These are phyloP conservation scores for Nepenthes mirabilis DNA, from an alignment of 148 eudicot species.

Conservation along the genomic window DNA sequence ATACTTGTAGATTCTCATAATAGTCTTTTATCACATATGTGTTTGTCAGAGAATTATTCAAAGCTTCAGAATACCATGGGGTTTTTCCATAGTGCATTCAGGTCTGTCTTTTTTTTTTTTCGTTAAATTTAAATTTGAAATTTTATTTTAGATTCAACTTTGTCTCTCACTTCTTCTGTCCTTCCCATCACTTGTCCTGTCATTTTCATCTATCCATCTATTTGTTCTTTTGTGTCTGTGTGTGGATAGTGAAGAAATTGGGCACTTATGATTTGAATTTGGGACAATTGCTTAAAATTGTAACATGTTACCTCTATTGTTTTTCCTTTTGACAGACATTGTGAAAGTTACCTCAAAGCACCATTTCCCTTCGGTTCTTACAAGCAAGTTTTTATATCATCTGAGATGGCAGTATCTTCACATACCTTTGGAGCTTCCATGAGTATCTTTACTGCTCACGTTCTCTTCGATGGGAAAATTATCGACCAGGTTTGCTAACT, in stretches of 20 bases:
- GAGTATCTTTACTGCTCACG: slow-evolving; percentile 71
- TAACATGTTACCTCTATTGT: neutral
- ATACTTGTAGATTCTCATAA: slow-evolving; percentile 65
- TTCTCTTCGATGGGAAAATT: slow-evolving; percentile 81
- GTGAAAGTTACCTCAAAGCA: slow-evolving; percentile 67
- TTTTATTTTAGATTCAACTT: no score
- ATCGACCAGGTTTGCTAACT: slow-evolving; percentile 67
- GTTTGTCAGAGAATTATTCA: slow-evolving; percentile 47
- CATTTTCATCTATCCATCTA: no score
- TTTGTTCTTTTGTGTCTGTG: no score
- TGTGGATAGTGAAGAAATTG: no score
- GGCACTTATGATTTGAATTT: no score
- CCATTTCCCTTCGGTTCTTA: slow-evolving; percentile 92
- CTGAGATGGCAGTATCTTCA: slow-evolving; percentile 77
- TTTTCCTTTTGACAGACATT: slow-evolving; percentile 51
- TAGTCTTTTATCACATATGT: slow-evolving; percentile 63
- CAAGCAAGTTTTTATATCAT: slow-evolving; percentile 83
- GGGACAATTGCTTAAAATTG: neutral
- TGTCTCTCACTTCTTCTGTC: no score
- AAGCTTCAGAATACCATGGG: slow-evolving; percentile 60
- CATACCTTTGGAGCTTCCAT: slow-evolving; percentile 72
- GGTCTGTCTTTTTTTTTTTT: slow-evolving; percentile 26
- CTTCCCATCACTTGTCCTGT: no score
- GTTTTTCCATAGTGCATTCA: slow-evolving; percentile 78
- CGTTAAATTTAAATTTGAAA: neutral